These are phyloP conservation scores for Tolypocladium guangdongense DNA, from an alignment of 2,329 filamentous ascomycete genomes.

Conservation along the genomic window DNA sequence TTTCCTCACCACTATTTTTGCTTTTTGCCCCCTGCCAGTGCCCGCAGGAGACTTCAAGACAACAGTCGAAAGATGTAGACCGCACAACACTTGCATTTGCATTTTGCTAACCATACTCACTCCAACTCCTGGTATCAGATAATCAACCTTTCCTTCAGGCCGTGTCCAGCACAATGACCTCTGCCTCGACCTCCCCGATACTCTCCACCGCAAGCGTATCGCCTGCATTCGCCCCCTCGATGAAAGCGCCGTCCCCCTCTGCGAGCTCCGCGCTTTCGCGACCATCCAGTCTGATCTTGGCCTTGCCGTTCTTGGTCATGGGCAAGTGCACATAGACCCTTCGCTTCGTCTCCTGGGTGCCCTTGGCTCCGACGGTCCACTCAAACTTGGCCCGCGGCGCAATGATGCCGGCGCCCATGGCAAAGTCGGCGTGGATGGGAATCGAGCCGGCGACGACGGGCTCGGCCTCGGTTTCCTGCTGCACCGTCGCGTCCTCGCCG, in stretches of 20 bases:
- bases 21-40: too few species aligned
- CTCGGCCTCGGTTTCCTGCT: constrained; percentile 53
- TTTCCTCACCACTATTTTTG: too few species aligned
- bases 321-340: constrained; percentile 75
- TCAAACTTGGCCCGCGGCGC: constrained; percentile 52
- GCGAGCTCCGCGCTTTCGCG: constrained; percentile 51
- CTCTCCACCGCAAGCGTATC: constrained; percentile 56
- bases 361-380: constrained; percentile 58
- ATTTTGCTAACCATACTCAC: too few species aligned
- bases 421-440: constrained; percentile 73
- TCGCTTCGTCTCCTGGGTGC: constrained; percentile 39
- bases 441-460: constrained; percentile 57
- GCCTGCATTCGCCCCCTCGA: constrained; percentile 52
- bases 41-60: too few species aligned
- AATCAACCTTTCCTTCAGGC: constrained; percentile 25
- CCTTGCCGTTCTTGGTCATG: constrained; percentile 66
- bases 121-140: too few species aligned
- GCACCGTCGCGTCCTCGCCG: constrained; percentile 47
- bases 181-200: constrained; percentile 56
- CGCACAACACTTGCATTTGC: too few species aligned
- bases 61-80: too few species aligned
- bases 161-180: constrained; percentile 58
- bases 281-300: constrained; percentile 58
- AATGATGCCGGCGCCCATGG: constrained; percentile 71
- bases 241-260: constrained; percentile 75